These are phyloP conservation scores for Globisporangium parvum DNA, from an alignment of 352 stramenopile species.

Conservation along the genomic window DNA sequence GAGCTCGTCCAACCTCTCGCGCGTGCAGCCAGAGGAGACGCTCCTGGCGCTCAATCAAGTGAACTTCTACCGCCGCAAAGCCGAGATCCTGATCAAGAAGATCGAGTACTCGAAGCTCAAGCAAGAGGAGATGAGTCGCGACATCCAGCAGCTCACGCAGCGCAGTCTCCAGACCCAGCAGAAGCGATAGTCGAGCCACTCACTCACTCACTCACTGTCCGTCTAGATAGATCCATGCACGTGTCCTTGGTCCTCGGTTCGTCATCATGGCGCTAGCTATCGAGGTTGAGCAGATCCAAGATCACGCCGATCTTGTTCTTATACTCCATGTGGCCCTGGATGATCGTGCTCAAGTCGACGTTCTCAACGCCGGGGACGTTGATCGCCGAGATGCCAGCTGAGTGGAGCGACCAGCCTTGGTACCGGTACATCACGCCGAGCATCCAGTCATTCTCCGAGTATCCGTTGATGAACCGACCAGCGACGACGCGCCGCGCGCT, in stretches of 20 bases:
- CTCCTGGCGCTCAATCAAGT: constrained; percentile 47
- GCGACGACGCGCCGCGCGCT: constrained; percentile 67
- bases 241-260: background rate
- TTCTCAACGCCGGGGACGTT: constrained; percentile 75
- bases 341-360: constrained; percentile 73
- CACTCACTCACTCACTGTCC: too few species aligned
- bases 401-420: constrained; percentile 76
- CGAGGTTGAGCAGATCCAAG: constrained; percentile 67
- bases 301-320: constrained; percentile 86
- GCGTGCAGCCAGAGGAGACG: constrained; percentile 51
- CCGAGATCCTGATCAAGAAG: constrained; percentile 58
- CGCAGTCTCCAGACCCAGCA: constrained; percentile 35
- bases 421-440: constrained; percentile 89
- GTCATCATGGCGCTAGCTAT: constrained; percentile 29
- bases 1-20: constrained; percentile 7
- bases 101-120: constrained; percentile 57
- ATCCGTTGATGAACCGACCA: constrained; percentile 88
- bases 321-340: constrained; percentile 82
- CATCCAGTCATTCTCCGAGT: constrained; percentile 88
- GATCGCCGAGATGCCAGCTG: constrained; percentile 62
- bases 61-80: constrained; percentile 57
- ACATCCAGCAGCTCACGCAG: constrained; percentile 59
- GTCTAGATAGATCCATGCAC: background rate
- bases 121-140: constrained; percentile 55
- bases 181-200: constrained; percentile 12